Evolutionary conservation across 1,139 yeast genomes (phyloP).

Genomic region (Suhomyces maxii): DNA sequence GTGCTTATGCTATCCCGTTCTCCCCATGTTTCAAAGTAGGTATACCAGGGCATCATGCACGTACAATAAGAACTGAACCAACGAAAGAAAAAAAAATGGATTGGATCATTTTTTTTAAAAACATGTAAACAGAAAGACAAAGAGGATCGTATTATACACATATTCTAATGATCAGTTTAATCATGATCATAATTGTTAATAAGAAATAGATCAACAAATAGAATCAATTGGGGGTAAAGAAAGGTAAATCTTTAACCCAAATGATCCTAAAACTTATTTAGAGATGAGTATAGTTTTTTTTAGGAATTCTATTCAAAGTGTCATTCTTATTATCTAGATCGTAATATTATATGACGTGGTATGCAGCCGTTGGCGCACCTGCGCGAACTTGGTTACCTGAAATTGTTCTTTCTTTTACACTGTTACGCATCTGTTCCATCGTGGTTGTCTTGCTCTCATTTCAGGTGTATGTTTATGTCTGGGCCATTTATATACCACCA

Average conservation of each 20-base stretch:
- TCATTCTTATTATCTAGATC: not conserved
- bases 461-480: slow-evolving; percentile 8
- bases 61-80: not conserved
- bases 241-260: too few relatives aligned
- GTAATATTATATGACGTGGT: not conserved
- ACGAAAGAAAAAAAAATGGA: not conserved
- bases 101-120: too few relatives aligned
- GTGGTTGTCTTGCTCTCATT: slow-evolving; percentile 1
- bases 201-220: too few relatives aligned
- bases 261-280: too few relatives aligned
- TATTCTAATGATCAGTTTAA: too few relatives aligned
- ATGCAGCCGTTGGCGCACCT: slow-evolving; percentile 5
- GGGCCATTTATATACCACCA: not conserved
- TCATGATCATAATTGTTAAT: too few relatives aligned
- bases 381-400: slow-evolving; percentile 7
- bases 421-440: not conserved
- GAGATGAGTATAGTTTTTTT: too few relatives aligned
- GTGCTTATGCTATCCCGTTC: not conserved
- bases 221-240: too few relatives aligned
- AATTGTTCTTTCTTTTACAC: slow-evolving; percentile 1
- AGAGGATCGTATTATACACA: too few relatives aligned
- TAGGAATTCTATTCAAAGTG: not conserved
- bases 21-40: not conserved
- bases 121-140: too few relatives aligned
- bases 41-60: not conserved